A percentile compares a stretch with the other conserved stretches of the same genome.
Conservation (phyloP, 1,139 yeast genomes). For the Lodderomyces theae region DNA sequence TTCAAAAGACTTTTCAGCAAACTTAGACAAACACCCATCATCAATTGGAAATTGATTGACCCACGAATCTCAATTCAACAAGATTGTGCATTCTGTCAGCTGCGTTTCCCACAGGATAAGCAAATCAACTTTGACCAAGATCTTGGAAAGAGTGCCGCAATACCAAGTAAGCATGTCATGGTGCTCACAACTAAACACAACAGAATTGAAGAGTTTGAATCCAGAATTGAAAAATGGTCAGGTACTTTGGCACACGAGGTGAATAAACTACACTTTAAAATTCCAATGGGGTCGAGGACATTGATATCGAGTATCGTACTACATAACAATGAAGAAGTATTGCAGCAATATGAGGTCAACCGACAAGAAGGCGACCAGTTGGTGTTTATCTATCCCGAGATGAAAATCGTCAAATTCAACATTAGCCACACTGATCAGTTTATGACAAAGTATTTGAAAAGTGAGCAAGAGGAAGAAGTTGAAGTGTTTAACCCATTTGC, state of each 20-base stretch:
- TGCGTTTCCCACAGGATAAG: constrained; percentile 39
- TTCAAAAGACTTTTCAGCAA: background rate
- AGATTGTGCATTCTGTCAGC: constrained; percentile 54
- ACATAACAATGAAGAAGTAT: constrained; percentile 15
- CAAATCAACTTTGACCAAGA: constrained; percentile 40
- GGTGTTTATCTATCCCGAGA: constrained; percentile 58
- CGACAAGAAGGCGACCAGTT: constrained; percentile 18
- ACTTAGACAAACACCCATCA: background rate
- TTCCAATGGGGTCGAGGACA: background rate
- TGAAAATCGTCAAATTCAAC: constrained; percentile 35
- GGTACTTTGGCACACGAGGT: constrained; percentile 24
- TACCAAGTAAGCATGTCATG: constrained; percentile 56
- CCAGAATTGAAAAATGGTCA: constrained; percentile 50
- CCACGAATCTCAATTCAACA: background rate
- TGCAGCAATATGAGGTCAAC: constrained; percentile 14
- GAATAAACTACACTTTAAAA: constrained; percentile 23
- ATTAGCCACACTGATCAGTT: constrained; percentile 35
- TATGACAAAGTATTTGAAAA: constrained; percentile 31
- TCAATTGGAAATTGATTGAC: constrained; percentile 1
- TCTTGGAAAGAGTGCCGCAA: constrained; percentile 44
- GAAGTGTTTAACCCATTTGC: constrained; percentile 36
- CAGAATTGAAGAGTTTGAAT: constrained; percentile 49
- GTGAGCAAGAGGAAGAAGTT: constrained; percentile 15
- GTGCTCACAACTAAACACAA: constrained; percentile 41
- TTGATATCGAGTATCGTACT: constrained; percentile 37